A percentile compares a stretch with the other conserved stretches of the same genome.
phyloP scores from a whole-genome alignment of 148 eudicot species.

The Rhododendron molle region DNA sequence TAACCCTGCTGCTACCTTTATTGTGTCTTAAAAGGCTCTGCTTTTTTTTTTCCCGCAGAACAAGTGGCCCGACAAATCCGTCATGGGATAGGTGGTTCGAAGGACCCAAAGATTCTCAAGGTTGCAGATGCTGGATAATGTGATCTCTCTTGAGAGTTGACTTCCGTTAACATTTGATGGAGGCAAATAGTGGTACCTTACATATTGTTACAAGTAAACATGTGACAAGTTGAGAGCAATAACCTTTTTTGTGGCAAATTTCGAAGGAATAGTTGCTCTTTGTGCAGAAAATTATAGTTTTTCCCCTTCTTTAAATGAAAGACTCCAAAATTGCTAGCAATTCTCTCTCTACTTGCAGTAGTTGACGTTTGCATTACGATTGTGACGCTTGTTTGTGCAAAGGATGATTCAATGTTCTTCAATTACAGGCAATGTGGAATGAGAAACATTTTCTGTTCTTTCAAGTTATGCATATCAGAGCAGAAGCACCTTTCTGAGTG shows the following conservation, averaged over 20 bases:
- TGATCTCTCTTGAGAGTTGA: constrained; percentile 18
- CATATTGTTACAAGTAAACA: background rate
- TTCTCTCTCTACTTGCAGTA: background rate
- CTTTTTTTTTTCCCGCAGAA: constrained; percentile 18
- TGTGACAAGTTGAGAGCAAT: constrained; percentile 8
- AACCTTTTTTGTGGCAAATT: background rate
- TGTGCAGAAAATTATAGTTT: constrained; percentile 21
- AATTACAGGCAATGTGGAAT: background rate
- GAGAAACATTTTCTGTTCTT: background rate
- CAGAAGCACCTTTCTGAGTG: background rate
- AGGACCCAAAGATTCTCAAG: constrained; percentile 60
- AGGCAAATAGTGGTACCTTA: background rate
- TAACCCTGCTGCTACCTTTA: background rate
- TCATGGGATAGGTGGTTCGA: constrained; percentile 91
- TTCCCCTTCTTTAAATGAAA: background rate
- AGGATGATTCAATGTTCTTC: background rate
- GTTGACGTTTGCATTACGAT: background rate
- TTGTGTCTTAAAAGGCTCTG: background rate
- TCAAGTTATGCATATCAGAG: background rate
- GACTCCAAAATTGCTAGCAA: background rate
- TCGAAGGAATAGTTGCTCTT: background rate
- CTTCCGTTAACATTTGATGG: constrained; percentile 3
- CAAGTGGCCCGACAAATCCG: constrained; percentile 59
- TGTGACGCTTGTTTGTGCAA: background rate
- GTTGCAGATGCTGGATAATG: constrained; percentile 75